Conservation (phyloP, 306 rosid genomes). For the Fagus crenata region DNA sequence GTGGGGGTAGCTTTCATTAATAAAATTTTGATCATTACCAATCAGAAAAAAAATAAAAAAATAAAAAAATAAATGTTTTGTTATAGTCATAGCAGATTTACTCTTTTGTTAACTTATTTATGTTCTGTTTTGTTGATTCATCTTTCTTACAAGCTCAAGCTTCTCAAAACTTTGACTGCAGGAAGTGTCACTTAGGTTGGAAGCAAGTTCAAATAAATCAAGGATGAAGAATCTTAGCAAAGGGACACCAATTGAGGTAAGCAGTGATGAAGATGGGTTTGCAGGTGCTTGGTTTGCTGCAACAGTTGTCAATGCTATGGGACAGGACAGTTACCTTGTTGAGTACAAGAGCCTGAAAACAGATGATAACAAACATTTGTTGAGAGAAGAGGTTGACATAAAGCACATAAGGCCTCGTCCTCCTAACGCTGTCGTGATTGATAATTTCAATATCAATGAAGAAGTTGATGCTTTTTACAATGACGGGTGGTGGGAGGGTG, state of each 20-base stretch:
- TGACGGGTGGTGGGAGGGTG: conserved; percentile 84
- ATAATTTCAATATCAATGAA: conserved; percentile 37
- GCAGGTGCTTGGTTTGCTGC: conserved; percentile 75
- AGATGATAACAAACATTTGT: conserved; percentile 40
- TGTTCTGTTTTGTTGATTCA: background rate
- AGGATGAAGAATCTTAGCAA: conserved; percentile 18
- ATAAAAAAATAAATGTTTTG: background rate
- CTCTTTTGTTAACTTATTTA: too few species aligned
- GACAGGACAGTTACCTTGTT: conserved; percentile 37
- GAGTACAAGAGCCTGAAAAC: conserved; percentile 45
- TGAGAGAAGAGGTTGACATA: conserved; percentile 53
- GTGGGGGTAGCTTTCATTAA: too few species aligned
- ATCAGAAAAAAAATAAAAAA: too few species aligned
- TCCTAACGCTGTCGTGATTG: conserved; percentile 29
- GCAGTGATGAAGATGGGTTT: conserved; percentile 71
- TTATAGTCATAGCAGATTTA: background rate
- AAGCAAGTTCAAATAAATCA: conserved; percentile 21
- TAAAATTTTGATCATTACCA: too few species aligned
- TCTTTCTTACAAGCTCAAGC: background rate
- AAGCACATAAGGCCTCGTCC: conserved; percentile 62
- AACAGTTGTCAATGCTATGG: conserved; percentile 34
- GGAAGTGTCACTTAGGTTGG: conserved; percentile 6
- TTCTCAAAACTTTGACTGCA: conserved; percentile 9
- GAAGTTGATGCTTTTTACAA: conserved; percentile 60
- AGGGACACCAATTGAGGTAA: conserved; percentile 61